phyloP scores from a whole-genome alignment of 2,329 filamentous ascomycete species.

The Sporothrix pallida region DNA sequence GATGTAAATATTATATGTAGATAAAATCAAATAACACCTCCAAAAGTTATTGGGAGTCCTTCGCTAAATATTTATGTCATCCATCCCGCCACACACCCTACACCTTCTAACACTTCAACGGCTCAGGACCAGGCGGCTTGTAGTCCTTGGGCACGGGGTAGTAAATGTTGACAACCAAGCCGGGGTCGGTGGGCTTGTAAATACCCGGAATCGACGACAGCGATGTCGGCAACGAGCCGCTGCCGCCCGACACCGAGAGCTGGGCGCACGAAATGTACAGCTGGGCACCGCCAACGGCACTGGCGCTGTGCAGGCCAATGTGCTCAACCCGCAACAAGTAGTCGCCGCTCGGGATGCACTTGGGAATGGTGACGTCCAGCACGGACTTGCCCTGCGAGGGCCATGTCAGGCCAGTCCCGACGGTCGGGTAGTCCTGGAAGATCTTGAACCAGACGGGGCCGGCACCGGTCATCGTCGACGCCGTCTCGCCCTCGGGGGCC shows the following conservation, averaged over 20 bases:
- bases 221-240: constrained; percentile 38
- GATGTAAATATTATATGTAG: background rate
- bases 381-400: constrained; percentile 44
- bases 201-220: constrained; percentile 44
- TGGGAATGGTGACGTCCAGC: constrained; percentile 44
- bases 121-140: constrained; percentile 39
- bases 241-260: constrained; percentile 42
- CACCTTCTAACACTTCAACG: constrained; percentile 34
- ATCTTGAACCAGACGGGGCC: constrained; percentile 53
- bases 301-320: constrained; percentile 46
- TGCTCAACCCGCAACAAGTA: constrained; percentile 49
- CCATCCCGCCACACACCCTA: background rate
- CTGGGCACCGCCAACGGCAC: constrained; percentile 45
- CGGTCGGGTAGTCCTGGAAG: constrained; percentile 48
- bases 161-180: constrained; percentile 49
- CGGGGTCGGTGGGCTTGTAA: constrained; percentile 43
- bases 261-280: constrained; percentile 46
- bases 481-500: constrained; percentile 47
- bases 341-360: constrained; percentile 45
- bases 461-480: constrained; percentile 48
- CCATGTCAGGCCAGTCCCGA: constrained; percentile 47
- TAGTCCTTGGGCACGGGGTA: constrained; percentile 50
- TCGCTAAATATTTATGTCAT: too few relatives aligned
- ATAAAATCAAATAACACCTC: background rate
- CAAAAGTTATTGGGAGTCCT: too few relatives aligned